These are phyloP conservation scores for Apiospora malaysiana DNA, from an alignment of 2,329 filamentous ascomycete species.

Conservation along the genomic window DNA sequence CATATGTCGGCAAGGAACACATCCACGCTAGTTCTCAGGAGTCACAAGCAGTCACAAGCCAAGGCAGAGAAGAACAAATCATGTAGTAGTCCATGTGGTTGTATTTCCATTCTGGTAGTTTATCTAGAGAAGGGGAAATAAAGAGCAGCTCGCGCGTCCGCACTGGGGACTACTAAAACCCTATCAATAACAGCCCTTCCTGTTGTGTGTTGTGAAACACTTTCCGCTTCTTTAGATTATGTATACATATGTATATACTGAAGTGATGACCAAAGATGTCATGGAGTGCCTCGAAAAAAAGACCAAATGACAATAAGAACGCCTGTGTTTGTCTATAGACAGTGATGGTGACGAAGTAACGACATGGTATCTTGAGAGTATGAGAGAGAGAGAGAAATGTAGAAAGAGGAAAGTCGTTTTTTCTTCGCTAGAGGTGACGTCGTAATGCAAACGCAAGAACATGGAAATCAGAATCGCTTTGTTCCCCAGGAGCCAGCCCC, in stretches of 20 bases:
- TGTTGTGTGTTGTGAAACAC: slow-evolving; percentile 10
- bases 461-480: background rate
- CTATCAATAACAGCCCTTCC: background rate
- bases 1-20: background rate
- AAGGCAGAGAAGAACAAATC: background rate
- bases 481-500: slow-evolving; percentile 17
- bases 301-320: slow-evolving; percentile 1
- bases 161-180: slow-evolving; percentile 10
- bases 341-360: background rate
- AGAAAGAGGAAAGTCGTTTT: background rate
- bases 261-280: background rate
- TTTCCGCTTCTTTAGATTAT: slow-evolving; percentile 3
- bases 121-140: background rate
- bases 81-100: slow-evolving; percentile 2
- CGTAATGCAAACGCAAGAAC: slow-evolving; percentile 1
- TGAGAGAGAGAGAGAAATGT: background rate
- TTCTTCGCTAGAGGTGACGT: background rate
- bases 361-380: slow-evolving; percentile 10
- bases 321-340: slow-evolving; percentile 7
- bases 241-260: slow-evolving; percentile 5
- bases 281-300: background rate
- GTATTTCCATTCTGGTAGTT: slow-evolving; percentile 4
- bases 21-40: background rate
- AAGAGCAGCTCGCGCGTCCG: background rate
- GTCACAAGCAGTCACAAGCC: background rate